Evolutionary conservation across 129 eudicot species (phyloP).

Genomic region (Flaveria bidentis): DNA sequence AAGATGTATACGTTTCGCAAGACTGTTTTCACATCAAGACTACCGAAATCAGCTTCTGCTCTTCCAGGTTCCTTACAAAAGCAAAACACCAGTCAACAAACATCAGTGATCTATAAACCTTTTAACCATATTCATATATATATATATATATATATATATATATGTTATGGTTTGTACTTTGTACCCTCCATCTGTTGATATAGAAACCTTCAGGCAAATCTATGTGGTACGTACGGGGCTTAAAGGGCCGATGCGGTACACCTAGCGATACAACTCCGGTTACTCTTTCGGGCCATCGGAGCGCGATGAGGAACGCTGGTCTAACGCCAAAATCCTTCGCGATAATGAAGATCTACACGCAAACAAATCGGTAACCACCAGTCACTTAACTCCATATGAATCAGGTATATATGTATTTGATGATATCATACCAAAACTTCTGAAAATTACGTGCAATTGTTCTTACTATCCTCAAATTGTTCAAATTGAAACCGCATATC

Average conservation of each 20-base stretch:
- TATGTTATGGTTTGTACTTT: slow-evolving; percentile 10
- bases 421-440: no score
- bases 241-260: slow-evolving; percentile 34
- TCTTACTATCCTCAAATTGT: no score
- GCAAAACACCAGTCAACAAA: background rate
- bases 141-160: no score
- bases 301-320: slow-evolving; percentile 42
- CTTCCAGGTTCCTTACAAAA: slow-evolving; percentile 38
- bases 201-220: slow-evolving; percentile 57
- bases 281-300: slow-evolving; percentile 35
- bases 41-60: slow-evolving; percentile 45
- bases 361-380: background rate
- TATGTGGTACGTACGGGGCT: slow-evolving; percentile 25
- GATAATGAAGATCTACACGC: slow-evolving; percentile 45
- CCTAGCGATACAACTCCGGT: slow-evolving; percentile 42
- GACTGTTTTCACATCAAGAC: slow-evolving; percentile 34
- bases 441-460: no score
- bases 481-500: no score
- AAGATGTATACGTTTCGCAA: slow-evolving; percentile 30
- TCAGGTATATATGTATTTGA: no score
- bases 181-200: slow-evolving; percentile 54
- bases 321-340: slow-evolving; percentile 54
- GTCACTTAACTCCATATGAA: no score
- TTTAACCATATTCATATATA: background rate
- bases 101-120: background rate